Evolutionary conservation across 1,284 basidiomycete species (phyloP).

Genomic region (Fistulinella staudtii): DNA sequence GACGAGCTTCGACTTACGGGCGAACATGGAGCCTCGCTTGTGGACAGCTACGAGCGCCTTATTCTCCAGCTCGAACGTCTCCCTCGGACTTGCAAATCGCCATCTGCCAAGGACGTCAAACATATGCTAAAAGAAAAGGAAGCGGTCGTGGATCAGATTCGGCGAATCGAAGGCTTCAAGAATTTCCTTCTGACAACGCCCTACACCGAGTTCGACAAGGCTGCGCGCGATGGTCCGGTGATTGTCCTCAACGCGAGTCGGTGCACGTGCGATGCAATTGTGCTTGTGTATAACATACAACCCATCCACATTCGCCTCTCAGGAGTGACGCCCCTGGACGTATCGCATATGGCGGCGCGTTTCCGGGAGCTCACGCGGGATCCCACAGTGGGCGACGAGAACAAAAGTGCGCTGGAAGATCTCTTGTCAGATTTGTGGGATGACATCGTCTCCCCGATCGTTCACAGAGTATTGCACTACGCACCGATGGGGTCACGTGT

Average conservation of each 20-base stretch:
- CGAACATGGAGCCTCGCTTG: conserved; percentile 18
- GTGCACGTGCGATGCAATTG: conserved; percentile 28
- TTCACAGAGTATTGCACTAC: conserved; percentile 16
- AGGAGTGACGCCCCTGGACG: conserved; percentile 12
- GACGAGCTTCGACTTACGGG: conserved; percentile 26
- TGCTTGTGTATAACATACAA: conserved; percentile 13
- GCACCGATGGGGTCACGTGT: conserved; percentile 29
- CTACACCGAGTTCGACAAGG: conserved; percentile 29
- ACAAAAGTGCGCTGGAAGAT: conserved; percentile 7
- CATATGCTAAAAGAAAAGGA: conserved; percentile 24
- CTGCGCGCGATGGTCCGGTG: conserved; percentile 34
- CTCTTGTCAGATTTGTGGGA: conserved; percentile 33
- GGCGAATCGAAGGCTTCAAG: conserved; percentile 27
- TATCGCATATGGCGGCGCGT: conserved; percentile 18
- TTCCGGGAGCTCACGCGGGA: conserved; percentile 16
- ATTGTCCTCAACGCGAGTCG: conserved; percentile 32
- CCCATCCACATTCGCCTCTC: conserved; percentile 21
- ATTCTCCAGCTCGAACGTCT: conserved; percentile 20
- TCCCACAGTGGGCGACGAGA: not conserved
- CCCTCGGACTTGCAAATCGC: not conserved
- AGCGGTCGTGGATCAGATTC: conserved; percentile 23
- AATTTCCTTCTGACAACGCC: conserved; percentile 23
- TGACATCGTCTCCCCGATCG: conserved; percentile 32
- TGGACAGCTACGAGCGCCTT: conserved; percentile 22
- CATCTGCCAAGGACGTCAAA: conserved; percentile 14